Evolutionary conservation across 768 basidiomycete genomes (phyloP).

Genomic region (Pleurotus pulmonarius): DNA sequence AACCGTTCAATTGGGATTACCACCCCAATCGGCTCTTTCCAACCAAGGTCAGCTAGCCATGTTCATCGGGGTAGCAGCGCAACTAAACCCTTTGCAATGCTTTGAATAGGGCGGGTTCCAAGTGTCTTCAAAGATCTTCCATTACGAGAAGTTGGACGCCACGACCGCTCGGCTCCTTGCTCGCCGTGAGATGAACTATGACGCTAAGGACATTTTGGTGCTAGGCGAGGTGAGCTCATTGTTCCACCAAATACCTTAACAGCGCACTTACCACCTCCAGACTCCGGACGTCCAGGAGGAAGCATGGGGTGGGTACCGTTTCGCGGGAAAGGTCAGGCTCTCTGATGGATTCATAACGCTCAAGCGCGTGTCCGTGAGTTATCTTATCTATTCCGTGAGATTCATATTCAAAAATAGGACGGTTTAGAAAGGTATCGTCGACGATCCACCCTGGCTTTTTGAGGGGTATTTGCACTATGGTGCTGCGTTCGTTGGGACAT

Average conservation of each 20-base stretch:
- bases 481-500: slow-evolving; percentile 49
- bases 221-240: slow-evolving; percentile 36
- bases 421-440: slow-evolving; percentile 27
- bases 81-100: neutral
- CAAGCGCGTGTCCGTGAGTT: slow-evolving; percentile 57
- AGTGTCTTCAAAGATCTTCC: slow-evolving; percentile 7
- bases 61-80: neutral
- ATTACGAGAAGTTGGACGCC: slow-evolving; percentile 3
- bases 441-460: slow-evolving; percentile 47
- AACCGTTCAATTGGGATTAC: slow-evolving; percentile 12
- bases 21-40: slow-evolving; percentile 14
- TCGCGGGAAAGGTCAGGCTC: slow-evolving; percentile 51
- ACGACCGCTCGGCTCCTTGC: neutral
- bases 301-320: slow-evolving; percentile 66
- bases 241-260: neutral
- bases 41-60: slow-evolving; percentile 11
- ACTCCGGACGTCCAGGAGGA: slow-evolving; percentile 50
- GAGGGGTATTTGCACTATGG: slow-evolving; percentile 50
- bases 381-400: slow-evolving; percentile 8
- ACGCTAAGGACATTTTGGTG: slow-evolving; percentile 29
- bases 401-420: slow-evolving; percentile 2
- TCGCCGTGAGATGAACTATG: neutral
- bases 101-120: slow-evolving; percentile 15
- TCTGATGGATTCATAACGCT: slow-evolving; percentile 57
- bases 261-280: slow-evolving; percentile 24